Percentiles rank a stretch among this genome's conserved stretches.
These are phyloP conservation scores for Nicotiana obtusifolia DNA, from an alignment of 257 asterid species.

Conservation along the genomic window DNA sequence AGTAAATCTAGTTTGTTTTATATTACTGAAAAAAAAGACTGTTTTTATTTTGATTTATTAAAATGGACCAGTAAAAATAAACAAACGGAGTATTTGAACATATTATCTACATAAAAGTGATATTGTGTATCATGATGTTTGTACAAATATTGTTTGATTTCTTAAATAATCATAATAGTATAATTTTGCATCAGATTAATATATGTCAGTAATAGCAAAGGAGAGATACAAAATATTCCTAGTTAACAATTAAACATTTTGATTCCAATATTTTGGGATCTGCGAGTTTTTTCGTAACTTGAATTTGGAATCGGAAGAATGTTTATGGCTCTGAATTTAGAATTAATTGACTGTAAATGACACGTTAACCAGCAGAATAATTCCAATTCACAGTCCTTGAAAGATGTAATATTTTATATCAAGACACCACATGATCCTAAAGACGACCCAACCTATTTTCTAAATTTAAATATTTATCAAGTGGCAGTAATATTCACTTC, in stretches of 20 bases:
- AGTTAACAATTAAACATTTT: background rate
- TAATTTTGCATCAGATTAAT: no score
- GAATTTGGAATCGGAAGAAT: background rate
- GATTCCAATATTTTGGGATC: background rate
- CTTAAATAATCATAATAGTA: no score
- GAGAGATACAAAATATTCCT: no score
- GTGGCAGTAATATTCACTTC: background rate
- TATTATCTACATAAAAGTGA: background rate
- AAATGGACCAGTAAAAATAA: no score
- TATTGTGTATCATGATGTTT: no score
- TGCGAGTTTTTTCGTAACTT: background rate
- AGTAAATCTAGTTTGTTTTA: no score
- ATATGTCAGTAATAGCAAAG: no score
- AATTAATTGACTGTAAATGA: background rate
- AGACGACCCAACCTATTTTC: background rate
- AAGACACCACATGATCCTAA: background rate
- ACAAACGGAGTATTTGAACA: no score
- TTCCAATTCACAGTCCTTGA: background rate
- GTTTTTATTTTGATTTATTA: no score
- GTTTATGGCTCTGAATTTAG: background rate
- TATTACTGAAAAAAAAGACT: no score
- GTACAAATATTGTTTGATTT: background rate
- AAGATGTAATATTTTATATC: background rate
- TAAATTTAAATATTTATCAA: no score
- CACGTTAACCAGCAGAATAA: background rate